Percentiles rank a stretch among this genome's conserved stretches.
Conservation (phyloP, 2,329 filamentous ascomycete genomes). For the Paracamarosporium sp. region DNA sequence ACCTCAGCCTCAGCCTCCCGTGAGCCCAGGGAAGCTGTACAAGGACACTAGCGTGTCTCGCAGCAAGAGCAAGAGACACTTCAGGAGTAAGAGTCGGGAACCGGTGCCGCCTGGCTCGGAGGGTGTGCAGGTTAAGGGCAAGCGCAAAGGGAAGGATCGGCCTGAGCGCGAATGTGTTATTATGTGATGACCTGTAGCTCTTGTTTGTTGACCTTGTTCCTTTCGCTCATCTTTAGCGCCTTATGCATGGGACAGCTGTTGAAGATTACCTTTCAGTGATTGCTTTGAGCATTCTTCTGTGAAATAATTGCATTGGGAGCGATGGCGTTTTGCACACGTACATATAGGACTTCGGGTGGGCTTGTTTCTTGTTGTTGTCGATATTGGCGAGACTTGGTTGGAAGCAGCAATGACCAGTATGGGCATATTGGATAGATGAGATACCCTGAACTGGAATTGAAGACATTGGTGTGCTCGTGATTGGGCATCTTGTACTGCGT, state of each 20-base stretch:
- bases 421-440: constrained; percentile 26
- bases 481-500: too few species aligned
- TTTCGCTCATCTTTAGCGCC: constrained; percentile 3
- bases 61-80: constrained; percentile 38
- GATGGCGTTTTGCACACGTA: constrained; percentile 9
- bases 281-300: background rate
- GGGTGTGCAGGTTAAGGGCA: constrained; percentile 28
- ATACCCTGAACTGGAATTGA: constrained; percentile 24
- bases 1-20: constrained; percentile 4
- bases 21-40: constrained; percentile 28
- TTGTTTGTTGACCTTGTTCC: constrained; percentile 7
- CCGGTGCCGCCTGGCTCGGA: constrained; percentile 31
- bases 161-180: constrained; percentile 54
- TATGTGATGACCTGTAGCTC: constrained; percentile 41
- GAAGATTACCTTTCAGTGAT: too few species aligned
- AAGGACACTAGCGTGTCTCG: constrained; percentile 27
- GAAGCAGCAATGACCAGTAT: background rate
- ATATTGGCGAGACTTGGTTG: background rate
- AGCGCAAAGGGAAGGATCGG: constrained; percentile 34
- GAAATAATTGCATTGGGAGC: constrained; percentile 6
- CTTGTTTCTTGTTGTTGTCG: background rate
- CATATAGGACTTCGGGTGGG: background rate
- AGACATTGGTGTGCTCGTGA: background rate
- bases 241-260: background rate
- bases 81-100: constrained; percentile 51